Conservation (phyloP, 768 basidiomycete genomes). For the Brasilioporus rufonigricans region DNA sequence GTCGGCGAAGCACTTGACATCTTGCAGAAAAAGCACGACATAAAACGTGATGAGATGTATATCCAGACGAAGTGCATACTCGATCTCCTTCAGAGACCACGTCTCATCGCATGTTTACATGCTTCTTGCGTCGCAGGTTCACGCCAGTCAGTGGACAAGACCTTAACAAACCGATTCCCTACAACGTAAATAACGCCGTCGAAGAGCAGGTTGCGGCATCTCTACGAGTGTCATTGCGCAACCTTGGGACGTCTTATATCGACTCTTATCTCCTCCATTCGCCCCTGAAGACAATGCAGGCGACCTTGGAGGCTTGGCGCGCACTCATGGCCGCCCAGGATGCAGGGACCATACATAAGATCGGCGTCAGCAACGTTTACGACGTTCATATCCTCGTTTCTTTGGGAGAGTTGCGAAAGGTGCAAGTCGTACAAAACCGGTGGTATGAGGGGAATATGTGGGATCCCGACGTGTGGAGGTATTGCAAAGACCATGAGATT, state of each 20-base stretch:
- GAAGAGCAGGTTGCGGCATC: slow-evolving; percentile 61
- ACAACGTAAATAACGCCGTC: slow-evolving; percentile 53
- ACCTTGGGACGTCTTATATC: slow-evolving; percentile 70
- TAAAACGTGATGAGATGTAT: slow-evolving; percentile 69
- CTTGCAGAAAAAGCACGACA: slow-evolving; percentile 53
- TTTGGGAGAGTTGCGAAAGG: slow-evolving; percentile 51
- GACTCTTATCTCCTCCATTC: slow-evolving; percentile 82
- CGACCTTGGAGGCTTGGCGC: slow-evolving; percentile 70
- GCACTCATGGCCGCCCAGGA: slow-evolving; percentile 60
- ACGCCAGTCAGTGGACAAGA: slow-evolving; percentile 78
- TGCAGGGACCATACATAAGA: slow-evolving; percentile 57
- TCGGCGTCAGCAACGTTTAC: slow-evolving; percentile 80
- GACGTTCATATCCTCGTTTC: slow-evolving; percentile 54
- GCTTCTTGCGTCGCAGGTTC: slow-evolving; percentile 44
- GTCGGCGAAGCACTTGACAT: slow-evolving; percentile 71
- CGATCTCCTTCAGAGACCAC: slow-evolving; percentile 1
- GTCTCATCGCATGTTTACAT: not conserved
- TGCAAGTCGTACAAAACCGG: slow-evolving; percentile 79
- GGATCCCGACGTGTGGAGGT: slow-evolving; percentile 62
- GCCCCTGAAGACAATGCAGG: slow-evolving; percentile 54
- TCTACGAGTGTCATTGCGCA: slow-evolving; percentile 59
- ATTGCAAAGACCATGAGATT: slow-evolving; percentile 61
- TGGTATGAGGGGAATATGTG: slow-evolving; percentile 83
- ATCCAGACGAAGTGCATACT: slow-evolving; percentile 72
- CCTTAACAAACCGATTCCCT: slow-evolving; percentile 65